Evolutionary conservation across 2,329 filamentous ascomycete species (phyloP), one percentile per base, ranked within the genome.

Genomic region (Xylaria sp.): DNA sequence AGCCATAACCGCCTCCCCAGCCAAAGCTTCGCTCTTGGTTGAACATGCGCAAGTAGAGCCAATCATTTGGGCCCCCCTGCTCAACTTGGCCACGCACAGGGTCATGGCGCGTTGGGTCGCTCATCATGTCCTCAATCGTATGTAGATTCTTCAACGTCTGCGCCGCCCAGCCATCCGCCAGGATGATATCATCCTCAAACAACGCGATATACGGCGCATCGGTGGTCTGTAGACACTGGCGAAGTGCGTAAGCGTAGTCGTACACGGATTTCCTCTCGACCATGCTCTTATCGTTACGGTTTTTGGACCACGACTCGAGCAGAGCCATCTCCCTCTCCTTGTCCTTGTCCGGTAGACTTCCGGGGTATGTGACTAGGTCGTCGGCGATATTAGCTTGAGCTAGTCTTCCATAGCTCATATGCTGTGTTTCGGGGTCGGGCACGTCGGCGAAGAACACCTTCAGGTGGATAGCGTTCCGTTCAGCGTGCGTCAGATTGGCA

Each of bases 391-490:
- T 65, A 9, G 75, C 71, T 7, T 67, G 57, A 2, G 48, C 28
- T n/a, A 78, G 57, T 13, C 61, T 67, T 0, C 67, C 55, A 48
- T 74, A 77, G 63, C 76, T 78, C 70, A 66, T 67, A 50, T 78
- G 77, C 60, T 74, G 75, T 12, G 66, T 63, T 46, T 72, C 69
- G 51, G 77, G 74, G 20, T 68, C 64, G 3, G 77, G 77, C 12
- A 78, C 76, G 59, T 78, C 77, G 71, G 76, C 77, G 56, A 78
- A 78, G 72, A 78, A 78, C 8, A 78, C 18, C 55, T 78, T 78
- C 23, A 78, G 65, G 57, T 78, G 76, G 23, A 74, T 68, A 9
- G 72, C 62, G 37, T 72, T 66, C 28, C 77, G 73, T 58, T 78
- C 77, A 52, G 72, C 73, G 9, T 70, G 73, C 8, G 77, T 72